A percentile compares a stretch with the other conserved stretches of the same genome.
These are phyloP conservation scores for Ogataea thermomethanolica DNA, from an alignment of 805 yeast genomes.

Conservation along the genomic window DNA sequence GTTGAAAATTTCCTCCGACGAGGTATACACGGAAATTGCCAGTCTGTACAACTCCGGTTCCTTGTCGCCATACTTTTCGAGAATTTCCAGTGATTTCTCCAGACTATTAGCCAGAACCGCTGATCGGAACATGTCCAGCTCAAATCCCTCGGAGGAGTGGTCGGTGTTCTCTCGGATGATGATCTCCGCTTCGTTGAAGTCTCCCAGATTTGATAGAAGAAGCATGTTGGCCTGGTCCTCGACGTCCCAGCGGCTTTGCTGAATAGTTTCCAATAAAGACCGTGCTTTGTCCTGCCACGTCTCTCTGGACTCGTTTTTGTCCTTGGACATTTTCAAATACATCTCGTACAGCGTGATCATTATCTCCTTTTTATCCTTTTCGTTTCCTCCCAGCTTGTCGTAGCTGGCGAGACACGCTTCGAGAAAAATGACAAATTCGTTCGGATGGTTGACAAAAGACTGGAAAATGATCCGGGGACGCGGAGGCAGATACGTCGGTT, in stretches of 20 bases:
- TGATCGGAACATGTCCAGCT: conserved; percentile 64
- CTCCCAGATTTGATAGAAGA: conserved; percentile 55
- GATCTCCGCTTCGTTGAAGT: conserved; percentile 48
- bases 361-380: conserved; percentile 67
- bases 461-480: conserved; percentile 83
- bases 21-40: conserved; percentile 61
- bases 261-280: conserved; percentile 40
- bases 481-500: conserved; percentile 86
- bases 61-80: conserved; percentile 55
- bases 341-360: conserved; percentile 78
- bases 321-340: conserved; percentile 60
- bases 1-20: conserved; percentile 48
- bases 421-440: conserved; percentile 84
- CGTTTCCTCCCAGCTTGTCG: conserved; percentile 68
- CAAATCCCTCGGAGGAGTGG: conserved; percentile 35
- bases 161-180: conserved; percentile 33
- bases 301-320: conserved; percentile 29
- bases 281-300: conserved; percentile 68
- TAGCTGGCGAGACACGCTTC: conserved; percentile 87
- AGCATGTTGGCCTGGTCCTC: conserved; percentile 56
- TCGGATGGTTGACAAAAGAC: conserved; percentile 79
- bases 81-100: conserved; percentile 50
- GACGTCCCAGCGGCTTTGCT: conserved; percentile 34
- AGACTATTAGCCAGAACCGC: conserved; percentile 58
- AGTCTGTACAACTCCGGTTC: conserved; percentile 65